phyloP scores from a whole-genome alignment of 2,329 filamentous ascomycete species.

The Orbilia quercus region DNA sequence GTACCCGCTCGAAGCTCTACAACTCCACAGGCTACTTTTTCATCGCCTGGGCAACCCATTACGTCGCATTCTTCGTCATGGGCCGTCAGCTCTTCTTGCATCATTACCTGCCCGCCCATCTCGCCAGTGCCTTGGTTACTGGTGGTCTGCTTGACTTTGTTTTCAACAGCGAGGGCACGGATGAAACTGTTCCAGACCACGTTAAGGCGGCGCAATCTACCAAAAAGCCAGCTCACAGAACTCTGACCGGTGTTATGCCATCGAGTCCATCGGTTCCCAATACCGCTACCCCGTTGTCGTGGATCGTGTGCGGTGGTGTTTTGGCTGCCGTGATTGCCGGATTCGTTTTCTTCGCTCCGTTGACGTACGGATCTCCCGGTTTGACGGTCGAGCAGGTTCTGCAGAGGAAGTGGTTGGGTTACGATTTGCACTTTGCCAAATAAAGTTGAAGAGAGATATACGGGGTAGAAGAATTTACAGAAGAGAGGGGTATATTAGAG shows the following conservation, averaged over 20 bases:
- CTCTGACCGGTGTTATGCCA: conserved; percentile 61
- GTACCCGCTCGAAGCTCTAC: conserved; percentile 94
- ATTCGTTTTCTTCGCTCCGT: conserved; percentile 85
- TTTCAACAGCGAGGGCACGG: conserved; percentile 84
- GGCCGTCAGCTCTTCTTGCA: conserved; percentile 97
- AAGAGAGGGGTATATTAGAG: too few relatives aligned
- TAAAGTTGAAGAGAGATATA: conserved; percentile 65
- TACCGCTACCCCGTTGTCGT: conserved; percentile 65
- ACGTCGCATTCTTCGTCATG: conserved; percentile 98
- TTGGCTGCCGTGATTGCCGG: conserved; percentile 78
- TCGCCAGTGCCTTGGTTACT: conserved; percentile 88
- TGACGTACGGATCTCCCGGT: conserved; percentile 95
- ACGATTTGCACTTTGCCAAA: conserved; percentile 98
- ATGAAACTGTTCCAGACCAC: conserved; percentile 67
- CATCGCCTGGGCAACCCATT: conserved; percentile 96
- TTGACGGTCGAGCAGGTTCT: conserved; percentile 81
- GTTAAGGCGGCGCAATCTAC: conserved; percentile 60
- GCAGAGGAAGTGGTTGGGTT: conserved; percentile 92
- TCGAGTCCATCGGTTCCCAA: conserved; percentile 39
- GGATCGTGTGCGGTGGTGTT: conserved; percentile 80
- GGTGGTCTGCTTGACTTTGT: conserved; percentile 94
- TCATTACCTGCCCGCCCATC: conserved; percentile 94
- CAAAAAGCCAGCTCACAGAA: conserved; percentile 62
- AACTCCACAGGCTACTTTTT: conserved; percentile 99
- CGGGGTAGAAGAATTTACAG: neutral